Percentiles rank a stretch among this genome's conserved stretches.
Evolutionary conservation across 2,329 filamentous ascomycete species (phyloP).

Genomic region (Diaporthe sp.): DNA sequence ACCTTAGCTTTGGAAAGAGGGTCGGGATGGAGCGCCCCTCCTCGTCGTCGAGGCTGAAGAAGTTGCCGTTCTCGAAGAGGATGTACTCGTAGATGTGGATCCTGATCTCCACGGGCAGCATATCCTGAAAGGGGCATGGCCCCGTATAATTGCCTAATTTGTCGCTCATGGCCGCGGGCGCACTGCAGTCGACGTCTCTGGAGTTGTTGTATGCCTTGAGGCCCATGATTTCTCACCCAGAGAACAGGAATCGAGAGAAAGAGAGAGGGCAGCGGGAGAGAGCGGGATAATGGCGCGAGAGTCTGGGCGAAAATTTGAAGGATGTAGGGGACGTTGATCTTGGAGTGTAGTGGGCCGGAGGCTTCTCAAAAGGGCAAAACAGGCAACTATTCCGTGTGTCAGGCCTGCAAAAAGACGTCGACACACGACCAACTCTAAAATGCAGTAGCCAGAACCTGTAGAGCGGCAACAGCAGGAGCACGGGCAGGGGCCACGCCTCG

Average conservation of each 20-base stretch:
- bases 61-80: slow-evolving; percentile 38
- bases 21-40: slow-evolving; percentile 36
- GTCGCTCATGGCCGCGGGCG: slow-evolving; percentile 30
- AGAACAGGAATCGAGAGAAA: background rate
- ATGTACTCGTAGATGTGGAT: slow-evolving; percentile 39
- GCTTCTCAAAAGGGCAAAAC: slow-evolving; percentile 39
- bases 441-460: background rate
- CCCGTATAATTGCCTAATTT: slow-evolving; percentile 11
- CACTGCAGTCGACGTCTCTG: slow-evolving; percentile 24
- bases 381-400: slow-evolving; percentile 38
- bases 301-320: slow-evolving; percentile 24
- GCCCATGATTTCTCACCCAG: slow-evolving; percentile 31
- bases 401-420: slow-evolving; percentile 25
- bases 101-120: slow-evolving; percentile 36
- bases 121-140: slow-evolving; percentile 34
- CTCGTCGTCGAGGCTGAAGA: slow-evolving; percentile 39
- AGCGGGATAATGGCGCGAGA: background rate
- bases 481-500: slow-evolving; percentile 1
- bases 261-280: background rate
- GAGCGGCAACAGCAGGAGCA: background rate
- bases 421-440: slow-evolving; percentile 25
- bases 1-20: slow-evolving; percentile 36
- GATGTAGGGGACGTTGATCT: slow-evolving; percentile 32
- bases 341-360: slow-evolving; percentile 31
- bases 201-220: slow-evolving; percentile 22